phyloP scores from a whole-genome alignment of 2,329 filamentous ascomycete genomes.

The Cercospora brassicicola region DNA sequence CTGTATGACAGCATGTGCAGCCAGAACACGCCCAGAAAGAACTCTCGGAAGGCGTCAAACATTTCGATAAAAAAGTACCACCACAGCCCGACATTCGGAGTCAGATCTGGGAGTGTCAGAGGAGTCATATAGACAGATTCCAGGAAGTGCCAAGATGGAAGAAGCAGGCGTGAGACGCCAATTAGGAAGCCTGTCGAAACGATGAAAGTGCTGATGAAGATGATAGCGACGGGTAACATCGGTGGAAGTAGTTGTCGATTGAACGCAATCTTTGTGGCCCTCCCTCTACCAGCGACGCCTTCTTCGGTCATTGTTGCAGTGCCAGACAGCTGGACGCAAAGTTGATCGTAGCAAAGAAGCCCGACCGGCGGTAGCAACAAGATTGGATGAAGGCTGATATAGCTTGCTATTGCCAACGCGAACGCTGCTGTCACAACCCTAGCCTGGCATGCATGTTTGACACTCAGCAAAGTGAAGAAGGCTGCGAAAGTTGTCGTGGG shows the following conservation, averaged over 20 bases:
- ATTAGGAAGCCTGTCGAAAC: constrained; percentile 64
- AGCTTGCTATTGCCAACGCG: constrained; percentile 80
- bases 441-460: constrained; percentile 76
- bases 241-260: constrained; percentile 27
- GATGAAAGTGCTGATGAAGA: constrained; percentile 59
- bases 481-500: constrained; percentile 88
- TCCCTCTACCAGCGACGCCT: constrained; percentile 9
- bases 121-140: constrained; percentile 89
- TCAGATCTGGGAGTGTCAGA: constrained; percentile 84
- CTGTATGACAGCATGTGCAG: constrained; percentile 90
- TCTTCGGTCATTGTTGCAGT: constrained; percentile 10
- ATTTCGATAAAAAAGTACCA: constrained; percentile 99
- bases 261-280: constrained; percentile 21
- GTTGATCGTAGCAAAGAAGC: constrained; percentile 71
- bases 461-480: constrained; percentile 79
- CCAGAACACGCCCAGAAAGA: constrained; percentile 98
- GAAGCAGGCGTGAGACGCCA: constrained; percentile 69
- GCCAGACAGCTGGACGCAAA: constrained; percentile 23
- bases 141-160: constrained; percentile 84
- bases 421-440: constrained; percentile 73
- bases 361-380: constrained; percentile 81
- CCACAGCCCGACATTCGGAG: constrained; percentile 94
- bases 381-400: constrained; percentile 87
- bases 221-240: constrained; percentile 34
- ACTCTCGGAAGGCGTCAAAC: constrained; percentile 95